These are phyloP conservation scores for Mortierella sp. DNA, from an alignment of 371 early-diverging fungal species.

Conservation along the genomic window DNA sequence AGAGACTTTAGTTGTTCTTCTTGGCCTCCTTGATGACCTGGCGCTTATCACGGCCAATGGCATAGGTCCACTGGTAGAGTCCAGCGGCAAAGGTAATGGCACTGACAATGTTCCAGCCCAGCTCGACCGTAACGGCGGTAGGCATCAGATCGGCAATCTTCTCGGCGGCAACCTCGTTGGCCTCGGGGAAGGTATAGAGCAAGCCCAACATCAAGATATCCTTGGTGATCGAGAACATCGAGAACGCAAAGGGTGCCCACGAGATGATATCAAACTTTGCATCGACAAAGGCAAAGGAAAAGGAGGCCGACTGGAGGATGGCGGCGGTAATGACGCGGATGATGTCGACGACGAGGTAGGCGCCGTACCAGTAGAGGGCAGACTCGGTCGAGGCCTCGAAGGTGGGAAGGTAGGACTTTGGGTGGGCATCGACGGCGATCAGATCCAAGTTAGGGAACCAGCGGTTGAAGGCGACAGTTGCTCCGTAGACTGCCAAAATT, in stretches of 20 bases:
- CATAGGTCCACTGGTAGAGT: conserved; percentile 49
- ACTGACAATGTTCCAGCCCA: conserved; percentile 20
- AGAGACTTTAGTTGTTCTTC: conserved; percentile 25
- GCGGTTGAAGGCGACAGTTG: conserved; percentile 48
- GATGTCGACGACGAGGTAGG: conserved; percentile 39
- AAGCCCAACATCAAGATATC: conserved; percentile 45
- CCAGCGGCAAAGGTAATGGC: conserved; percentile 29
- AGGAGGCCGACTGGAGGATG: conserved; percentile 43
- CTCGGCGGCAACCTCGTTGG: conserved; percentile 36
- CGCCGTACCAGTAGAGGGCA: conserved; percentile 27
- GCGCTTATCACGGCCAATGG: conserved; percentile 56
- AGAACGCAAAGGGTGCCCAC: conserved; percentile 26
- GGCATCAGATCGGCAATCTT: conserved; percentile 52
- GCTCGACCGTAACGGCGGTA: conserved; percentile 29
- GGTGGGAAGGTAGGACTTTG: conserved; percentile 42
- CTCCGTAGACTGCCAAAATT: conserved; percentile 41
- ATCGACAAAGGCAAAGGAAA: conserved; percentile 48
- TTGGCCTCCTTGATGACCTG: conserved; percentile 40
- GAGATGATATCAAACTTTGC: conserved; percentile 43
- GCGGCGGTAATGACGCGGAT: conserved; percentile 41
- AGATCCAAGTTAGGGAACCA: conserved; percentile 47
- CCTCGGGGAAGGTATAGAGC: conserved; percentile 31
- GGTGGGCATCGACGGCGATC: conserved; percentile 50
- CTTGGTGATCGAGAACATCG: conserved; percentile 41
- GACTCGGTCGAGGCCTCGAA: conserved; percentile 32